These are phyloP conservation scores for Hortiboletus flavorubellus DNA, from an alignment of 768 basidiomycete species.

Conservation along the genomic window DNA sequence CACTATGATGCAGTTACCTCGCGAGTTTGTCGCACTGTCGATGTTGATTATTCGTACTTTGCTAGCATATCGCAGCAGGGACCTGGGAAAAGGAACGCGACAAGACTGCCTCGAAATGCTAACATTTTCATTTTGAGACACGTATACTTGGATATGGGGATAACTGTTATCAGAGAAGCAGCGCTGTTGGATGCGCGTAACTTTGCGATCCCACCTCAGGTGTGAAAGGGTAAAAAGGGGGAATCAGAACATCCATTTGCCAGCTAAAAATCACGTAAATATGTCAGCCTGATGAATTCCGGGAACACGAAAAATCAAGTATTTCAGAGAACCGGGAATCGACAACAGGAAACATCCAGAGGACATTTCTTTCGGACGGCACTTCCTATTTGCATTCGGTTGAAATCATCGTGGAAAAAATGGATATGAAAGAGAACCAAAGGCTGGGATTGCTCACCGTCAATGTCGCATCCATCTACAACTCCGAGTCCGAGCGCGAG, in stretches of 20 bases:
- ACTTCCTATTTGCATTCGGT: constrained; percentile 38
- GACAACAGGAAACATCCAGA: constrained; percentile 29
- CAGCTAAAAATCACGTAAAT: constrained; percentile 1
- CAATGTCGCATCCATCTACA: too few relatives aligned
- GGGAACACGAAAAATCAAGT: neutral
- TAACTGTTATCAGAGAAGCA: constrained; percentile 16
- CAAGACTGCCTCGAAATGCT: constrained; percentile 11
- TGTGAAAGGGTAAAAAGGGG: too few relatives aligned
- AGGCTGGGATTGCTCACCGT: constrained; percentile 17
- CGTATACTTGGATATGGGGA: constrained; percentile 4
- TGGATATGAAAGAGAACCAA: neutral
- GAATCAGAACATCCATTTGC: neutral
- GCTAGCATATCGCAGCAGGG: neutral
- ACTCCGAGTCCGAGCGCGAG: constrained; percentile 3
- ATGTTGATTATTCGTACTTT: neutral
- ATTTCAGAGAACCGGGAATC: constrained; percentile 35
- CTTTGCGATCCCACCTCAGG: neutral
- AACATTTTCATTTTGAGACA: constrained; percentile 19
- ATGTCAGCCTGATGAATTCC: constrained; percentile 5
- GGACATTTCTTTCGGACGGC: constrained; percentile 31
- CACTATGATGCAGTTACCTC: too few relatives aligned
- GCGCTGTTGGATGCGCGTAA: neutral
- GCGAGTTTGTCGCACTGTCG: neutral
- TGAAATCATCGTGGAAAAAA: constrained; percentile 25
- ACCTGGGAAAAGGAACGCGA: neutral